Evolutionary conservation across 306 rosid species (phyloP), one percentile per base, ranked within the genome.

Genomic region (Abrus precatorius): DNA sequence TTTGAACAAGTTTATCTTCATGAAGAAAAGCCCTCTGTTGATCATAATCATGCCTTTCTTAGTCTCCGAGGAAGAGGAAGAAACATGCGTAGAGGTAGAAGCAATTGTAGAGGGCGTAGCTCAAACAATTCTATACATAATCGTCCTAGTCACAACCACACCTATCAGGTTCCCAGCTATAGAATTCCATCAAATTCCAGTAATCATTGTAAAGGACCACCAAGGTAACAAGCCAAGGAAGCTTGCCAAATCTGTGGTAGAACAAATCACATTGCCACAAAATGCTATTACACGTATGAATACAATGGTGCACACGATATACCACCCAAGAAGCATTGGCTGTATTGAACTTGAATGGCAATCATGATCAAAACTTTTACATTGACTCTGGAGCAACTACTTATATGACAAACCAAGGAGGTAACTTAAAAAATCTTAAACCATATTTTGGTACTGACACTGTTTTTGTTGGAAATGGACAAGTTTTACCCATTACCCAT

Each of bases 191-290:
- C 14, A 67, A 44, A 3, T 67, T 27, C 12, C 0, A 43, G 1
- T 1, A 41, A 66, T 64, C 2, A 65, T 3, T 67, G 34, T 36
- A 67, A 67, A 14, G 4, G 40, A 67, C 40, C 55, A 67, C 10
- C 7, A 67, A 67, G 34, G n/a, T 34, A 66, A 8, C 53, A 66
- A 66, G 20, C 5, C 33, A 45, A 68, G 38, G 56, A 68, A 43
- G 74, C 74, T 13, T 69, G 44, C 48, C 55, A 68, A 69, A 69
- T 29, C 29, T 69, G n/a, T 47, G 74, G 74, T 8, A 29, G 57
- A 69, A 29, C 41, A 45, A 69, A 69, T 29, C 57, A 69, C 5
- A 47, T 69, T 68, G 40, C 73, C 40, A 45, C 38, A 68, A 45
- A 9, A 40, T 67, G 38, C 3, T 43, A 47, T 2, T 48, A 27